Conservation (phyloP, 768 basidiomycete species). For the Coprinopsis sp. region DNA sequence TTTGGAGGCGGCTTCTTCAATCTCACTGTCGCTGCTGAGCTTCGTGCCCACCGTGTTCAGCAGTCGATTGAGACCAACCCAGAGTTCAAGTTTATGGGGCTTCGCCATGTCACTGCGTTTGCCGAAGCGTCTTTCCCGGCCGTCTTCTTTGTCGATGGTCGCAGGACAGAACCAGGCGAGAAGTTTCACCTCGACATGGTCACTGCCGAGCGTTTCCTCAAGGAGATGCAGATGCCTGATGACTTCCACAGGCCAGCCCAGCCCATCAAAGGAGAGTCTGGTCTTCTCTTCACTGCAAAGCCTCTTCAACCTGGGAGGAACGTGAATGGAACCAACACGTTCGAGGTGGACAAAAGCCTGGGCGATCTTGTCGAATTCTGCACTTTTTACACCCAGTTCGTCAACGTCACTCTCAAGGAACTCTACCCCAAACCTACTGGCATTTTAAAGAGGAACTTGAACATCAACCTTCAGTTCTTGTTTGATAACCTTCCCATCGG, state of each 20-base stretch:
- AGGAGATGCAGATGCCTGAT: slow-evolving; percentile 9
- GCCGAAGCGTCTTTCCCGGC: slow-evolving; percentile 11
- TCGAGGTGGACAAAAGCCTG: slow-evolving; percentile 8
- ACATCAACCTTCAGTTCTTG: slow-evolving; percentile 7
- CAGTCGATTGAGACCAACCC: slow-evolving; percentile 18
- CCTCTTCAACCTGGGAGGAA: slow-evolving; percentile 15
- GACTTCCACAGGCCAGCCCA: slow-evolving; percentile 12
- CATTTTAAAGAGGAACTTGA: slow-evolving; percentile 9
- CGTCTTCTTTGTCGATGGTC: slow-evolving; percentile 16
- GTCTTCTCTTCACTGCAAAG: background rate
- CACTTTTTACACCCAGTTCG: slow-evolving; percentile 14
- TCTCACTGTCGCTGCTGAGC: slow-evolving; percentile 8
- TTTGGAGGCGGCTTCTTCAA: slow-evolving; percentile 8
- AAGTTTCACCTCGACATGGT: slow-evolving; percentile 12
- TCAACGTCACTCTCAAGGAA: slow-evolving; percentile 11
- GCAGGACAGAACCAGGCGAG: slow-evolving; percentile 7
- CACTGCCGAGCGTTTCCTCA: slow-evolving; percentile 14
- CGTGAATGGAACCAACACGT: slow-evolving; percentile 11
- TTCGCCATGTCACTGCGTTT: slow-evolving; percentile 14
- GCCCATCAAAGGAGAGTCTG: slow-evolving; percentile 4
- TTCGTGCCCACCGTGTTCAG: slow-evolving; percentile 4
- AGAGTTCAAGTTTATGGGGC: slow-evolving; percentile 7
- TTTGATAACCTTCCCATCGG: background rate
- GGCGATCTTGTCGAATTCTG: slow-evolving; percentile 8
- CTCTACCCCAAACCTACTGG: slow-evolving; percentile 17